A percentile compares a stretch with the other conserved stretches of the same genome.
Conservation (phyloP, 768 basidiomycete genomes). For the Porpolomopsis calyptriformis region DNA sequence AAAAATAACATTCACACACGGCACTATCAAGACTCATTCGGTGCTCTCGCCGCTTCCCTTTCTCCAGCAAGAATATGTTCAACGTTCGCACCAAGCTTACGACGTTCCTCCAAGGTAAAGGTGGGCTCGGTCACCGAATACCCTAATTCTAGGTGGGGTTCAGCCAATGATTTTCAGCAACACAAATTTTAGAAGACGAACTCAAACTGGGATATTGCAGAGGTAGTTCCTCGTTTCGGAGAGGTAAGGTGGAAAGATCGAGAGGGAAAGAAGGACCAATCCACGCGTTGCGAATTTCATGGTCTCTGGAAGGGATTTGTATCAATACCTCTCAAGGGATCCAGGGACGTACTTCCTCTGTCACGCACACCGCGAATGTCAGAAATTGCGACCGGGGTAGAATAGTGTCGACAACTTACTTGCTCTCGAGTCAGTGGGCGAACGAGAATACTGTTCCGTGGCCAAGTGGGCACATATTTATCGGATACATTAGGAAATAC, state of each 20-base stretch:
- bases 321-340: not conserved
- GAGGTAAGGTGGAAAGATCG: slow-evolving; percentile 46
- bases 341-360: slow-evolving; percentile 39
- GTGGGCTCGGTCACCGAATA: slow-evolving; percentile 46
- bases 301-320: slow-evolving; percentile 38
- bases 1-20: too few species aligned
- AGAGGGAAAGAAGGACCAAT: slow-evolving; percentile 62
- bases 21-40: too few species aligned
- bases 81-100: slow-evolving; percentile 47
- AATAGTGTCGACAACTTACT: slow-evolving; percentile 32
- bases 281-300: slow-evolving; percentile 62
- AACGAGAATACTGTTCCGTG: slow-evolving; percentile 48
- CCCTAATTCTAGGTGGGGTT: slow-evolving; percentile 42
- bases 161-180: not conserved
- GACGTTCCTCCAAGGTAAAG: slow-evolving; percentile 50
- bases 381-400: not conserved
- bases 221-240: slow-evolving; percentile 44
- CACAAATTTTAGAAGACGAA: slow-evolving; percentile 21
- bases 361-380: slow-evolving; percentile 1
- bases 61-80: slow-evolving; percentile 50
- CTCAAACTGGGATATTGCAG: slow-evolving; percentile 59
- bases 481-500: slow-evolving; percentile 3
- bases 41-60: slow-evolving; percentile 60
- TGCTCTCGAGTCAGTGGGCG: slow-evolving; percentile 66
- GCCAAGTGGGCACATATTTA: not conserved